phyloP scores from a whole-genome alignment of 441 rosid genomes.

The Populus hybrid region DNA sequence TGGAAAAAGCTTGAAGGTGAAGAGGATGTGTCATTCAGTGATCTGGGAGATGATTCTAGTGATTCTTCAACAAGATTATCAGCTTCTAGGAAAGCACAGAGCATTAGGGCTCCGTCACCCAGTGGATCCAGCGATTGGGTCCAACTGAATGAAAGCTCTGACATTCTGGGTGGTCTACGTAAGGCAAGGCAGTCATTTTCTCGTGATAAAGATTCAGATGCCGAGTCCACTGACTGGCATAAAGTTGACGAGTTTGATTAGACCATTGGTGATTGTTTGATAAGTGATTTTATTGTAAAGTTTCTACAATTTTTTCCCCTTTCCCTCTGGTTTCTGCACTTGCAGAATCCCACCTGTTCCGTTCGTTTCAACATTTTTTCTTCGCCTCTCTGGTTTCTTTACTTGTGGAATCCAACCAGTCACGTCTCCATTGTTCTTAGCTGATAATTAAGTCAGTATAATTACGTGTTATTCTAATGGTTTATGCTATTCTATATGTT shows the following conservation, averaged over 20 bases:
- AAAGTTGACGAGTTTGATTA: conserved; percentile 56
- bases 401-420: conserved; percentile 15
- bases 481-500: neutral
- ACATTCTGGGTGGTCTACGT: conserved; percentile 18
- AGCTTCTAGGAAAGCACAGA: conserved; percentile 18
- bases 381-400: neutral
- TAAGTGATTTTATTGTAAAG: conserved; percentile 28
- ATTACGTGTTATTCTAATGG: neutral
- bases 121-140: conserved; percentile 65
- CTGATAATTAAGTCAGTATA: conserved; percentile 13
- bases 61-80: conserved; percentile 32
- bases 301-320: neutral
- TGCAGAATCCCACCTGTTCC: conserved; percentile 15
- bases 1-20: conserved; percentile 31
- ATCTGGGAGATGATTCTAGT: conserved; percentile 48
- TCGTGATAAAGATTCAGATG: conserved; percentile 56
- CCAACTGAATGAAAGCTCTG: conserved; percentile 38
- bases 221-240: conserved; percentile 62
- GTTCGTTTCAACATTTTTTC: neutral
- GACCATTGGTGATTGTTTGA: conserved; percentile 8
- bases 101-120: conserved; percentile 30
- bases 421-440: conserved; percentile 6
- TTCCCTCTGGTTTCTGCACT: neutral
- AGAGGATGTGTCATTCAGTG: conserved; percentile 60
- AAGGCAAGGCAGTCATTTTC: conserved; percentile 37